These are phyloP conservation scores for Lepraria neglecta DNA, from an alignment of 495 filamentous ascomycete genomes.

Conservation along the genomic window DNA sequence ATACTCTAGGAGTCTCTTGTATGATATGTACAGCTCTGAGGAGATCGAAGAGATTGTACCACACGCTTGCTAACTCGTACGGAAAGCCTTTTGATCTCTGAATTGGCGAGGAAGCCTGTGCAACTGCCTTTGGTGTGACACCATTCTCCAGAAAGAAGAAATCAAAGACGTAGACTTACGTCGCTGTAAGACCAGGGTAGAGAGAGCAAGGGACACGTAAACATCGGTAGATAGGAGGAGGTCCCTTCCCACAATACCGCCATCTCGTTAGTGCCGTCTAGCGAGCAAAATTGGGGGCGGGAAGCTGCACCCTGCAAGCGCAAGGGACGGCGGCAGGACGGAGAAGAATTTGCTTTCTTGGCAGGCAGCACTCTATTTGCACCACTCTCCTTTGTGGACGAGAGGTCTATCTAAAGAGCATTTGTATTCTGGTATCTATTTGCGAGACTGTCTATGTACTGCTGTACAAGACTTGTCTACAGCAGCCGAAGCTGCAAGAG, in stretches of 20 bases:
- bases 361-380: slow-evolving; percentile 7
- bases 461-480: not conserved
- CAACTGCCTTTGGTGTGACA: not conserved
- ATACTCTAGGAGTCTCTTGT: no score
- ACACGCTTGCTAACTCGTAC: not conserved
- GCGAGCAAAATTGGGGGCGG: no score
- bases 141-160: not conserved
- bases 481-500: not conserved
- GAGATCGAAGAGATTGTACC: not conserved
- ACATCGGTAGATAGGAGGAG: no score
- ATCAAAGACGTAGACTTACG: not conserved
- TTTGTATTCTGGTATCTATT: not conserved
- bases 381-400: not conserved
- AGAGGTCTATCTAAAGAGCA: not conserved
- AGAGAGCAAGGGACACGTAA: not conserved
- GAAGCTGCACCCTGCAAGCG: not conserved
- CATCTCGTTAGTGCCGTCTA: not conserved
- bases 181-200: not conserved
- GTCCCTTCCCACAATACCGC: no score
- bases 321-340: slow-evolving; percentile 6
- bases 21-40: no score
- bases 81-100: not conserved
- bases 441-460: not conserved
- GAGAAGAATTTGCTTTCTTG: no score
- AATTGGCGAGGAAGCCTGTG: not conserved